phyloP scores from a whole-genome alignment of 805 yeast genomes.

The Sugiyamaella floridensis region DNA sequence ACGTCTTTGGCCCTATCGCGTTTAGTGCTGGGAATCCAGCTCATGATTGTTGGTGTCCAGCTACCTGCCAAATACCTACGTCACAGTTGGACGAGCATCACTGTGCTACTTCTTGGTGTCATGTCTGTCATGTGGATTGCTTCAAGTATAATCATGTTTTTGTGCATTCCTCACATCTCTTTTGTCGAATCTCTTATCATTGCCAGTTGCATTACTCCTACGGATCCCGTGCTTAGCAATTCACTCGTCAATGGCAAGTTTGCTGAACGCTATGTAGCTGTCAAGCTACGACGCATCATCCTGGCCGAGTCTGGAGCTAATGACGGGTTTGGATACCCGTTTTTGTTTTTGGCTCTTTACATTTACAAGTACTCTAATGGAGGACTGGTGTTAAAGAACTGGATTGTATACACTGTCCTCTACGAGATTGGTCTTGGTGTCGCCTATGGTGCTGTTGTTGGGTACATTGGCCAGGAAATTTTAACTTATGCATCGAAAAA shows the following conservation, averaged over 20 bases:
- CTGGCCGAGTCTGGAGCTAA: constrained; percentile 72
- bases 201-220: constrained; percentile 67
- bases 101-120: constrained; percentile 55
- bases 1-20: constrained; percentile 53
- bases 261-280: constrained; percentile 55
- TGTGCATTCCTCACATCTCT: constrained; percentile 48
- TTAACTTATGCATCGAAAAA: constrained; percentile 48
- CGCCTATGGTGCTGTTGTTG: constrained; percentile 45
- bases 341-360: constrained; percentile 52
- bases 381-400: constrained; percentile 50
- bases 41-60: constrained; percentile 67
- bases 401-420: constrained; percentile 53
- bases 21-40: constrained; percentile 61
- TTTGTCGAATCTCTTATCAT: constrained; percentile 53
- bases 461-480: constrained; percentile 43
- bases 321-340: constrained; percentile 58
- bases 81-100: constrained; percentile 51
- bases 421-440: constrained; percentile 56
- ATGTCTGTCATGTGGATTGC: constrained; percentile 68
- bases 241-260: constrained; percentile 69
- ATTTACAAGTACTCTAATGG: constrained; percentile 44
- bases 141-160: constrained; percentile 57
- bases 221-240: constrained; percentile 69
- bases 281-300: constrained; percentile 52
- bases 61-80: constrained; percentile 60